Conservation (phyloP, 805 yeast species). For the Candida corydali region DNA sequence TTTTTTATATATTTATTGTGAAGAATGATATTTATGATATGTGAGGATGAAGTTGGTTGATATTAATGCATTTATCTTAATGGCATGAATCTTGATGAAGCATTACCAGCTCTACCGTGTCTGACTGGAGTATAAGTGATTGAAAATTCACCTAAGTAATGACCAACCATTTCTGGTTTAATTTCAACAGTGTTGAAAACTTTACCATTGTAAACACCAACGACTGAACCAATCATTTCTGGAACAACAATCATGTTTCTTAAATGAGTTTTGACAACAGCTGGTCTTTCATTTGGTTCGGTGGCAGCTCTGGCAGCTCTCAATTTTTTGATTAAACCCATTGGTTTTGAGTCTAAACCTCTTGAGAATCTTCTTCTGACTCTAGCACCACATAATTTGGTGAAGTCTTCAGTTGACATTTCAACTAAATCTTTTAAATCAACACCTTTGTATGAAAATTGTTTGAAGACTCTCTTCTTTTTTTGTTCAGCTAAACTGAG, state of each 20-base stretch:
- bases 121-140: slow-evolving; percentile 99
- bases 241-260: slow-evolving; percentile 99
- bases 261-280: slow-evolving; percentile 96
- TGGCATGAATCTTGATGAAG: slow-evolving; percentile 76
- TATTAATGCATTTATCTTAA: slow-evolving; percentile 30
- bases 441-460: slow-evolving; percentile 99
- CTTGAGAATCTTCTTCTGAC: slow-evolving; percentile 99
- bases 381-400: slow-evolving; percentile 95
- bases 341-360: slow-evolving; percentile 94
- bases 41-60: neutral
- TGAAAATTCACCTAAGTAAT: slow-evolving; percentile 99
- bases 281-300: slow-evolving; percentile 93
- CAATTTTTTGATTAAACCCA: slow-evolving; percentile 94
- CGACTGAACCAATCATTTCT: slow-evolving; percentile 99
- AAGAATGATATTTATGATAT: neutral
- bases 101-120: slow-evolving; percentile 98
- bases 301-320: slow-evolving; percentile 94
- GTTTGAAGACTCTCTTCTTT: slow-evolving; percentile 90
- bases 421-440: slow-evolving; percentile 91
- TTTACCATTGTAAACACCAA: slow-evolving; percentile 99
- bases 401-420: slow-evolving; percentile 94
- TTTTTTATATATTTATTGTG: slow-evolving; percentile 1
- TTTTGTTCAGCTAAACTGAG: slow-evolving; percentile 24
- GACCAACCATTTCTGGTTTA: slow-evolving; percentile 99
- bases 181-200: slow-evolving; percentile 98